A percentile compares a stretch with the other conserved stretches of the same genome.
Conservation (phyloP, 2,329 filamentous ascomycete genomes). For the Trichoderma endophyticum region DNA sequence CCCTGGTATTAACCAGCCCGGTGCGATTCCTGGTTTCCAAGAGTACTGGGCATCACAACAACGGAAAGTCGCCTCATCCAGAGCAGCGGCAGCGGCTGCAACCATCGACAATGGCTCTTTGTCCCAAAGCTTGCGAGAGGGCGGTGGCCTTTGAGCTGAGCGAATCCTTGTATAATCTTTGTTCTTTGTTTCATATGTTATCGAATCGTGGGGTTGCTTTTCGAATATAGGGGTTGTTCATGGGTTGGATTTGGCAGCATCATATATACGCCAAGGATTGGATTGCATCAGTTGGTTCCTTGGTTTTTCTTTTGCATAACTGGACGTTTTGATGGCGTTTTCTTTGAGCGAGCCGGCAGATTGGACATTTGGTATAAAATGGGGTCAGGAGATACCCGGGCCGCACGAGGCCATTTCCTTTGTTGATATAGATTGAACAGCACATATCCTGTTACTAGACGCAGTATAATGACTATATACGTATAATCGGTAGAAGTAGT, state of each 20-base stretch:
- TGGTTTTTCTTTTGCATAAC: slow-evolving; percentile 6
- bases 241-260: not conserved
- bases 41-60: slow-evolving; percentile 51
- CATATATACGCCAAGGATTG: not conserved
- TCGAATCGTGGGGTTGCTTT: not conserved
- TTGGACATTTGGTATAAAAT: not conserved
- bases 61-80: slow-evolving; percentile 51
- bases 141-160: not conserved
- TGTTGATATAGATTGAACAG: slow-evolving; percentile 17
- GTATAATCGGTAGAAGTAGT: slow-evolving; percentile 3
- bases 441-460: slow-evolving; percentile 3
- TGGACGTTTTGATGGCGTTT: slow-evolving; percentile 12
- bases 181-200: not conserved
- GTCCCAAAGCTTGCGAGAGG: slow-evolving; percentile 51
- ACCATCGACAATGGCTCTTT: slow-evolving; percentile 59
- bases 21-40: slow-evolving; percentile 69
- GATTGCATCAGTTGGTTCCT: not conserved
- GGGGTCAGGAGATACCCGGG: slow-evolving; percentile 23
- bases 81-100: slow-evolving; percentile 57
- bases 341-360: not conserved
- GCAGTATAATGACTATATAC: slow-evolving; percentile 5
- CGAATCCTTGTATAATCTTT: not conserved
- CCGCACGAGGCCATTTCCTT: slow-evolving; percentile 21
- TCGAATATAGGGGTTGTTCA: not conserved
- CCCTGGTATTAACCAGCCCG: slow-evolving; percentile 76